Evolutionary conservation across 805 yeast species (phyloP).

Genomic region (Candida orba): DNA sequence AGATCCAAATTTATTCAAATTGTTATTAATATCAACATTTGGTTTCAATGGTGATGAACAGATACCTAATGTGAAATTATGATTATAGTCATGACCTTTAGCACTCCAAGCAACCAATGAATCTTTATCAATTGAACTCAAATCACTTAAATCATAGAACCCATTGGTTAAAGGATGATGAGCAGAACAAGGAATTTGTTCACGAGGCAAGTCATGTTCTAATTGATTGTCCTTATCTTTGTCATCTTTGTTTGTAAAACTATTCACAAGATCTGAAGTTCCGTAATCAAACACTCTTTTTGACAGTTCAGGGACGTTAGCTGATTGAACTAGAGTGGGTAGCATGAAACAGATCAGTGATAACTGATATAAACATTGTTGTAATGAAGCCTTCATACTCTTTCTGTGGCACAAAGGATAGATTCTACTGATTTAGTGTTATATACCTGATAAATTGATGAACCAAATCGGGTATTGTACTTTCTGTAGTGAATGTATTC

Average conservation of each 20-base stretch:
- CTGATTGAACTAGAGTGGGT: neutral
- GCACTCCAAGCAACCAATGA: slow-evolving; percentile 49
- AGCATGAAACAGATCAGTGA: neutral
- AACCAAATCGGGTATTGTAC: no score
- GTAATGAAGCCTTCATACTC: neutral
- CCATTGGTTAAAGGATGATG: slow-evolving; percentile 37
- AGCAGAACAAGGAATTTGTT: slow-evolving; percentile 34
- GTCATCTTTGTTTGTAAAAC: slow-evolving; percentile 6
- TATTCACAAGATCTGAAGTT: slow-evolving; percentile 13
- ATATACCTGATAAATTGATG: no score
- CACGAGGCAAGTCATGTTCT: slow-evolving; percentile 7
- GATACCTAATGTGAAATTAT: slow-evolving; percentile 68
- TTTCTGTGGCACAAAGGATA: no score
- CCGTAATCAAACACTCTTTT: slow-evolving; percentile 16
- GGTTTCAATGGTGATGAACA: slow-evolving; percentile 49
- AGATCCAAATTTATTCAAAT: slow-evolving; percentile 14
- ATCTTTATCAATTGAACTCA: slow-evolving; percentile 23
- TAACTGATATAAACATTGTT: neutral
- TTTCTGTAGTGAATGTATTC: no score
- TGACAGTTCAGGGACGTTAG: neutral
- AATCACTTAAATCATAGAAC: slow-evolving; percentile 25
- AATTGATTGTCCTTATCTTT: slow-evolving; percentile 4
- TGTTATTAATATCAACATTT: slow-evolving; percentile 21
- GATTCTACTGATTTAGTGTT: no score
- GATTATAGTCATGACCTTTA: slow-evolving; percentile 60